phyloP scores from a whole-genome alignment of 1,284 basidiomycete species.

The Volvariella surrecta region DNA sequence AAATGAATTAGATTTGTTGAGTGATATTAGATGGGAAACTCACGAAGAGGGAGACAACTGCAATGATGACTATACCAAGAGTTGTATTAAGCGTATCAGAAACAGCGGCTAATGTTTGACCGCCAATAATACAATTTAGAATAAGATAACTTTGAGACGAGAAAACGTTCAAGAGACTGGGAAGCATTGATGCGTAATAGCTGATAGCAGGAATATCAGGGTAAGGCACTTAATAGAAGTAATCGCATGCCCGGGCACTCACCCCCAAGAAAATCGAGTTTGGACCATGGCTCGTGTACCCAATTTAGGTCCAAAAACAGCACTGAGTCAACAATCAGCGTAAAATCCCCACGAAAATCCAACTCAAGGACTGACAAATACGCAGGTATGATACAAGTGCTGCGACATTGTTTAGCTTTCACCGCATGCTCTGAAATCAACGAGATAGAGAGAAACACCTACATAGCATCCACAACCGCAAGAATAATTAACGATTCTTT shows the following conservation, averaged over 20 bases:
- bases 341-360: not conserved
- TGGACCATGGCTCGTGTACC: conserved; percentile 29
- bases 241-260: conserved; percentile 34
- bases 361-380: conserved; percentile 39
- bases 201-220: conserved; percentile 22
- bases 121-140: conserved; percentile 68
- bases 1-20: not conserved
- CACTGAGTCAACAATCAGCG: conserved; percentile 6
- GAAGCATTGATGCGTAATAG: conserved; percentile 54
- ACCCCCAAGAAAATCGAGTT: conserved; percentile 29
- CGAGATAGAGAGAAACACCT: conserved; percentile 15
- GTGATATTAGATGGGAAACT: conserved; percentile 11
- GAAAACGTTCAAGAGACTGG: conserved; percentile 56
- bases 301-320: conserved; percentile 25
- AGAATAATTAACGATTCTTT: conserved; percentile 43
- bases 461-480: conserved; percentile 48
- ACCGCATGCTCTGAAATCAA: not conserved
- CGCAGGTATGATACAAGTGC: conserved; percentile 30
- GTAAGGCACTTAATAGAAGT: conserved; percentile 39
- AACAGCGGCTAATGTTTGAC: conserved; percentile 60
- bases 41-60: conserved; percentile 56
- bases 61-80: conserved; percentile 74
- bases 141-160: conserved; percentile 63
- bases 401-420: not conserved
- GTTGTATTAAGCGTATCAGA: conserved; percentile 40